phyloP scores from a whole-genome alignment of 805 yeast genomes.

The Teunomyces panamensis region DNA sequence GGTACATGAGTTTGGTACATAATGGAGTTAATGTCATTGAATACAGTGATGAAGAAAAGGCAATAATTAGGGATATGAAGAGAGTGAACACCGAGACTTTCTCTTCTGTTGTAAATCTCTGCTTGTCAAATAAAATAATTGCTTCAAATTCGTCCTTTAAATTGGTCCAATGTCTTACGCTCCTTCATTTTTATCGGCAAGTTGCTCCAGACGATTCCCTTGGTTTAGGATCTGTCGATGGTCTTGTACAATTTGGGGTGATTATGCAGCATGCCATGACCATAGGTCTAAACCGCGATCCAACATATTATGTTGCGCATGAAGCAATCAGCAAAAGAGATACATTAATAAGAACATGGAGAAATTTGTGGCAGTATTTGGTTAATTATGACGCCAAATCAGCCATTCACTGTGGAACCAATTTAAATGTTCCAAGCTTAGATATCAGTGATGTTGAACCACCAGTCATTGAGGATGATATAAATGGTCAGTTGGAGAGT shows the following conservation, averaged over 20 bases:
- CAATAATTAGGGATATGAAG: conserved; percentile 30
- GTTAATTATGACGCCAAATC: conserved; percentile 27
- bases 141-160: conserved; percentile 31
- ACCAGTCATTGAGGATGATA: conserved; percentile 17
- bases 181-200: conserved; percentile 31
- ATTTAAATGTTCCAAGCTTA: conserved; percentile 23
- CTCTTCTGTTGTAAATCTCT: conserved; percentile 28
- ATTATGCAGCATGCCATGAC: conserved; percentile 37
- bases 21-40: conserved; percentile 27
- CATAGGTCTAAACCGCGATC: conserved; percentile 42
- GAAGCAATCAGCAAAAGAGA: conserved; percentile 28
- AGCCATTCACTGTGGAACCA: conserved; percentile 33
- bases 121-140: conserved; percentile 31
- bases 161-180: conserved; percentile 32
- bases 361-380: conserved; percentile 35
- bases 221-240: conserved; percentile 40
- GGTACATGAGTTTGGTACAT: conserved; percentile 38
- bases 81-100: conserved; percentile 26
- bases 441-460: conserved; percentile 32
- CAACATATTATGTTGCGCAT: conserved; percentile 27
- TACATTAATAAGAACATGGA: conserved; percentile 29
- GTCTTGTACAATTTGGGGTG: conserved; percentile 36
- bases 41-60: conserved; percentile 24
- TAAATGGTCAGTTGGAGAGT: conserved; percentile 11
- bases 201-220: conserved; percentile 43